Percentiles rank a stretch among this genome's conserved stretches.
Conservation (phyloP, 2,329 filamentous ascomycete genomes). For the Phialophora tarda region DNA sequence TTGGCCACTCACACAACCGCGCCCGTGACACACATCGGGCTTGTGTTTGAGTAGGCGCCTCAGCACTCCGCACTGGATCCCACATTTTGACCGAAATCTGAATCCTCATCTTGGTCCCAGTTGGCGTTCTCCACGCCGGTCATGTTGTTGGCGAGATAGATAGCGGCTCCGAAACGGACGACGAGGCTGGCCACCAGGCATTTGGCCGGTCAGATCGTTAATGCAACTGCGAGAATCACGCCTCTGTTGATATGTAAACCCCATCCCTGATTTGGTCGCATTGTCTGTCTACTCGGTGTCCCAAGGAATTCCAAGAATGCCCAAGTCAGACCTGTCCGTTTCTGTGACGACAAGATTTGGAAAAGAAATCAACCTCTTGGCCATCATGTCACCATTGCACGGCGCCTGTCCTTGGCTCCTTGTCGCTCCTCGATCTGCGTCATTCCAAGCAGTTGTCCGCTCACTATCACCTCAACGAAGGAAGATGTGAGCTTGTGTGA, state of each 20-base stretch:
- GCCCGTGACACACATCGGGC: slow-evolving; percentile 13
- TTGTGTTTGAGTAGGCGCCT: slow-evolving; percentile 27
- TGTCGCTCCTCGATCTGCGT: not conserved
- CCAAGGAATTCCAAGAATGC: slow-evolving; percentile 3
- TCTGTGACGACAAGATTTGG: slow-evolving; percentile 11
- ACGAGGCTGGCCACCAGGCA: not conserved
- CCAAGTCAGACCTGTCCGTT: slow-evolving; percentile 5
- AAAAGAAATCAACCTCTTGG: slow-evolving; percentile 1
- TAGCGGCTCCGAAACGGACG: not conserved
- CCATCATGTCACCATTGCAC: not conserved
- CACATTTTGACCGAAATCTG: slow-evolving; percentile 2
- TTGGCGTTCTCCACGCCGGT: too few relatives aligned
- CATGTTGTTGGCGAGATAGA: too few relatives aligned
- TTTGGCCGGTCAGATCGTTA: not conserved
- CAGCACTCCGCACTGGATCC: not conserved
- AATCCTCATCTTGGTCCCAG: not conserved
- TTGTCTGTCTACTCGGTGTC: not conserved
- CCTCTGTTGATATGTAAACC: not conserved
- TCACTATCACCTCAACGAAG: not conserved
- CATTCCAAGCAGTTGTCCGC: not conserved
- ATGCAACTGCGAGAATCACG: not conserved
- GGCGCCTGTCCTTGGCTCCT: slow-evolving; percentile 10
- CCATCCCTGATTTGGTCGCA: not conserved
- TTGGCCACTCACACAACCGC: slow-evolving; percentile 13
- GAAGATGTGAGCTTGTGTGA: not conserved